These are phyloP conservation scores for Rossbeevera mucosa DNA, from an alignment of 768 basidiomycete genomes.

Conservation along the genomic window DNA sequence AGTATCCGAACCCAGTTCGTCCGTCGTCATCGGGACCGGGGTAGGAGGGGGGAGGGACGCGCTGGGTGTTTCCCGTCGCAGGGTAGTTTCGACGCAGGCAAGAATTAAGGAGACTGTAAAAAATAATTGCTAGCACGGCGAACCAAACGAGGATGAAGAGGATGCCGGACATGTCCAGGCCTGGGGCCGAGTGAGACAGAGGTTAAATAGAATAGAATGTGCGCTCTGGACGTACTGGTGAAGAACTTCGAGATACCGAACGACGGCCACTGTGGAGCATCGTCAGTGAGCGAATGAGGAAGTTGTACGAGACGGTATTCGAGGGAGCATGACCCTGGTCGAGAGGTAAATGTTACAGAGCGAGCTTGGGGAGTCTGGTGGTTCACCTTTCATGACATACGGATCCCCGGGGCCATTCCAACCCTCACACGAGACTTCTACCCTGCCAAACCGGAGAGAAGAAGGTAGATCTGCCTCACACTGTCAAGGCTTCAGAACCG, in stretches of 20 bases:
- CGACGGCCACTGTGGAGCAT: constrained; percentile 9
- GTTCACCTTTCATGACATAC: constrained; percentile 76
- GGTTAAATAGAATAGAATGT: background rate
- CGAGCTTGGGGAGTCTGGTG: background rate
- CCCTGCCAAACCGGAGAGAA: constrained; percentile 74
- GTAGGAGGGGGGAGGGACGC: constrained; percentile 26
- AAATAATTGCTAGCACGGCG: constrained; percentile 44
- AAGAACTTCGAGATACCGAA: constrained; percentile 16
- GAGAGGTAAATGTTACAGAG: background rate
- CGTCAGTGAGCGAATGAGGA: constrained; percentile 35
- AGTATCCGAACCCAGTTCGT: constrained; percentile 40
- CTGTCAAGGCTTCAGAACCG: constrained; percentile 35
- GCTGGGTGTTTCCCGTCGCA: constrained; percentile 29
- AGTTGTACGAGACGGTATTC: constrained; percentile 78
- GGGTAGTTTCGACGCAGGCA: constrained; percentile 39
- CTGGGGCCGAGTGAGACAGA: constrained; percentile 28
- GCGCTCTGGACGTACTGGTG: constrained; percentile 13
- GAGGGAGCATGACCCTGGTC: constrained; percentile 77
- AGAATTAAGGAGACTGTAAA: constrained; percentile 56
- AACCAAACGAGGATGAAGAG: constrained; percentile 59
- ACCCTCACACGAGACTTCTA: constrained; percentile 88
- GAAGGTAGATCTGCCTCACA: constrained; percentile 90
- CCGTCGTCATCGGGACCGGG: constrained; percentile 23
- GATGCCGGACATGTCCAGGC: constrained; percentile 42
- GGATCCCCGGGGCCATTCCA: constrained; percentile 81